These are phyloP conservation scores for Pichia sp. DNA, from an alignment of 1,139 yeast species.

Conservation along the genomic window DNA sequence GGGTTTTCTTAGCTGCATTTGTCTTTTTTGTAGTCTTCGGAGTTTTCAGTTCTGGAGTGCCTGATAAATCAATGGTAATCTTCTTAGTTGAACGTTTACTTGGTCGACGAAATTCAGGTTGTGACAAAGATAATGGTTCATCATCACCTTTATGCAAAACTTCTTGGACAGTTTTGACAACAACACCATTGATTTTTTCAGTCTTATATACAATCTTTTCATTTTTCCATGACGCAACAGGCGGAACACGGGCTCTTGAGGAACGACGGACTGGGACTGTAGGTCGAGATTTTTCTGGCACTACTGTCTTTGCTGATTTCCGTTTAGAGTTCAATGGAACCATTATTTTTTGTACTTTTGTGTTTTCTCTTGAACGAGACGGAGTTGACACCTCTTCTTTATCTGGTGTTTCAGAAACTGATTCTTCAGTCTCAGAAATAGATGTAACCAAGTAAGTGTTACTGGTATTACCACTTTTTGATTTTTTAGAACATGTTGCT, in stretches of 20 bases:
- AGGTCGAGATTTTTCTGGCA: neutral
- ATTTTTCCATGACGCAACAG: conserved; percentile 81
- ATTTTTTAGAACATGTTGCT: neutral
- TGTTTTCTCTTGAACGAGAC: neutral
- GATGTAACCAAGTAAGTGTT: neutral
- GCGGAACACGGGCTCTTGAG: conserved; percentile 58
- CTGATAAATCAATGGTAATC: conserved; percentile 3
- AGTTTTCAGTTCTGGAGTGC: neutral
- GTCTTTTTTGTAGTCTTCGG: neutral
- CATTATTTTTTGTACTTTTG: neutral
- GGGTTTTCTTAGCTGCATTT: neutral
- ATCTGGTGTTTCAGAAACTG: neutral
- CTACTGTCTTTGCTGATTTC: neutral
- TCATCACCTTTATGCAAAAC: conserved; percentile 33
- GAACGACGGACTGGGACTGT: conserved; percentile 39
- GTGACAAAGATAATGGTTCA: neutral
- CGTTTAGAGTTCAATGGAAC: neutral
- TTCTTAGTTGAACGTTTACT: neutral
- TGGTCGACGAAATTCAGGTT: conserved; percentile 10
- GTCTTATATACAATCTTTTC: conserved; percentile 63
- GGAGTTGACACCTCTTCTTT: neutral
- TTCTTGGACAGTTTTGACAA: conserved; percentile 55
- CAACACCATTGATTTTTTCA: conserved; percentile 39
- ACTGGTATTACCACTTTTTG: neutral
- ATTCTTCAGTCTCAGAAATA: neutral